These are phyloP conservation scores for Clavispora vitiphila DNA, from an alignment of 805 yeast species.

Conservation along the genomic window DNA sequence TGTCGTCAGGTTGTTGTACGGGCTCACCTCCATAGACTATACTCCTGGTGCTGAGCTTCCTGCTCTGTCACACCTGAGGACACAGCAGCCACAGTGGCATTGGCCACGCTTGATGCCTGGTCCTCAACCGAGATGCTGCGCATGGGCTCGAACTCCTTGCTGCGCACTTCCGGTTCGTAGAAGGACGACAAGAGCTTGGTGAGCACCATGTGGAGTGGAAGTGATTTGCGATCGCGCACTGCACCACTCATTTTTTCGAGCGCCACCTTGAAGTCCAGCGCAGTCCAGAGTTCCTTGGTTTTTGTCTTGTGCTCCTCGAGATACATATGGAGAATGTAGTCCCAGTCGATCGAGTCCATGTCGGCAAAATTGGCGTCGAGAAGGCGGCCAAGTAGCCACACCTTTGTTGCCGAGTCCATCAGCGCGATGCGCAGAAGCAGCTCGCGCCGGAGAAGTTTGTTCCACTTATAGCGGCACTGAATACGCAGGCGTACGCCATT, in stretches of 20 bases:
- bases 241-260: constrained; percentile 56
- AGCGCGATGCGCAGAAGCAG: constrained; percentile 24
- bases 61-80: constrained; percentile 23
- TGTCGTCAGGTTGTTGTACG: too few relatives aligned
- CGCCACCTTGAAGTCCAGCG: constrained; percentile 55
- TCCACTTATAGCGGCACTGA: constrained; percentile 96
- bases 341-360: constrained; percentile 32
- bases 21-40: constrained; percentile 32
- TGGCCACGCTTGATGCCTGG: constrained; percentile 31
- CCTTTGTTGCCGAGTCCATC: constrained; percentile 30
- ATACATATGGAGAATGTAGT: constrained; percentile 24
- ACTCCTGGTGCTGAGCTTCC: constrained; percentile 31
- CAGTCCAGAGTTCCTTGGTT: constrained; percentile 41
- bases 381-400: constrained; percentile 34
- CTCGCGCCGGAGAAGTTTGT: constrained; percentile 65
- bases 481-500: constrained; percentile 84
- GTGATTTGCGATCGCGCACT: constrained; percentile 38
- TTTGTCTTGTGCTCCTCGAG: constrained; percentile 21
- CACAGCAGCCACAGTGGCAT: constrained; percentile 36
- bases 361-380: constrained; percentile 21
- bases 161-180: constrained; percentile 6
- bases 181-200: constrained; percentile 11
- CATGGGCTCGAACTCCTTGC: constrained; percentile 5
- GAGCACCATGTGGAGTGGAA: constrained; percentile 10
- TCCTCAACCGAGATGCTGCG: constrained; percentile 9